phyloP scores from a whole-genome alignment of 2,329 filamentous ascomycete genomes.

The Verticillium longisporum region DNA sequence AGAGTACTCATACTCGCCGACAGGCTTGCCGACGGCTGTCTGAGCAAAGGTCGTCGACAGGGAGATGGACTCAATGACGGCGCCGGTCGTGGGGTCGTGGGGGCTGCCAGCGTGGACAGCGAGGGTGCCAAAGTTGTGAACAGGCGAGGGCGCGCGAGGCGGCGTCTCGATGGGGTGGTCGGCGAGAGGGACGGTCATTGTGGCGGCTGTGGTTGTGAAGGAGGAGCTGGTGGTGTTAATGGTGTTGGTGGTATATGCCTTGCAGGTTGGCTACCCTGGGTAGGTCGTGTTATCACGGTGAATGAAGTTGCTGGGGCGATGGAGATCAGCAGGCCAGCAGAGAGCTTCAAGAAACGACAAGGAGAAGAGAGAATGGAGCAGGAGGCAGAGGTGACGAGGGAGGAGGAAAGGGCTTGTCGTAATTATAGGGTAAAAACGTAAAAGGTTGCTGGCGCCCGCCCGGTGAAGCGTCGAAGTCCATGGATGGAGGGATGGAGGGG shows the following conservation, averaged over 20 bases:
- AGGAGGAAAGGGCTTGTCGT: conserved; percentile 8
- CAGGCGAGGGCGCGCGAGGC: conserved; percentile 47
- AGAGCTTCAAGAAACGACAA: background rate
- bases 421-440: conserved; percentile 2
- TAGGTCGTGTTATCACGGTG: no score
- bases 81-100: conserved; percentile 85
- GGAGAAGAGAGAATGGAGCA: background rate
- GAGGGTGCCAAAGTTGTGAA: conserved; percentile 81
- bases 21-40: conserved; percentile 74
- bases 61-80: conserved; percentile 94
- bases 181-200: conserved; percentile 19
- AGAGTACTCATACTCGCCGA: conserved; percentile 89
- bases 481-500: background rate
- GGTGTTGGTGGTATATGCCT: background rate
- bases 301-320: background rate
- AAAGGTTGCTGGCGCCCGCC: background rate
- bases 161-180: conserved; percentile 23
- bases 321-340: background rate
- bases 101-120: conserved; percentile 91
- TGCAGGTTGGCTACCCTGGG: no score
- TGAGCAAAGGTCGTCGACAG: conserved; percentile 97
- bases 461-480: background rate
- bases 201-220: conserved; percentile 8
- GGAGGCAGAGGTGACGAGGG: background rate
- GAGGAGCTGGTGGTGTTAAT: background rate